Evolutionary conservation across 192 early-diverging fungal genomes (phyloP).

Genomic region (Entomortierella beljakovae): DNA sequence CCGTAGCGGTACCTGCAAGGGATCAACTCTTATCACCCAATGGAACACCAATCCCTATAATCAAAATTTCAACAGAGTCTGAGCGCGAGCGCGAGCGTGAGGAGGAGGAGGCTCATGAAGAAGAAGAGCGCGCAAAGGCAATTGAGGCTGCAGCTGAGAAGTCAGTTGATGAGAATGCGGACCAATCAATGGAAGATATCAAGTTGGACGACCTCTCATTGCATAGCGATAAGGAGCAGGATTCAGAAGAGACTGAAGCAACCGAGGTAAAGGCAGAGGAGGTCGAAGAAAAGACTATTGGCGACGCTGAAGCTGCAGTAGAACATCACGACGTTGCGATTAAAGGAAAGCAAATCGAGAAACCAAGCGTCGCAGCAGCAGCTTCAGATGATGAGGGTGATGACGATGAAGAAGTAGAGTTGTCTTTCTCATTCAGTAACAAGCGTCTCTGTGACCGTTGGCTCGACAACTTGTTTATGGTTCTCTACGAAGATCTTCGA

Average conservation of each 20-base stretch:
- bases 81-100: slow-evolving; percentile 47
- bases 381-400: slow-evolving; percentile 35
- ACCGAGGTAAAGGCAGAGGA: slow-evolving; percentile 41
- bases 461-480: slow-evolving; percentile 99
- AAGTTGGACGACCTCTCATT: slow-evolving; percentile 47
- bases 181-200: slow-evolving; percentile 46
- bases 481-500: slow-evolving; percentile 95
- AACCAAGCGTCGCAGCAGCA: slow-evolving; percentile 53
- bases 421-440: slow-evolving; percentile 84
- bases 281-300: slow-evolving; percentile 54
- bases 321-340: slow-evolving; percentile 14
- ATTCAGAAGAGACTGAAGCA: slow-evolving; percentile 6
- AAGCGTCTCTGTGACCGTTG: slow-evolving; percentile 99
- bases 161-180: slow-evolving; percentile 25
- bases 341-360: slow-evolving; percentile 61
- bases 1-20: slow-evolving; percentile 23
- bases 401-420: slow-evolving; percentile 58
- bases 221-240: slow-evolving; percentile 32
- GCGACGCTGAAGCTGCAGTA: slow-evolving; percentile 44
- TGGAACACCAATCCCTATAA: slow-evolving; percentile 50
- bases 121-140: slow-evolving; percentile 31
- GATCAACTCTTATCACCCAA: slow-evolving; percentile 43
- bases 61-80: slow-evolving; percentile 52
- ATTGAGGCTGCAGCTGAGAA: slow-evolving; percentile 28
- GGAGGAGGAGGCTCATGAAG: slow-evolving; percentile 38